A percentile compares a stretch with the other conserved stretches of the same genome.
phyloP scores from a whole-genome alignment of 163 green algal genomes.

The Chlamydomonas reinhardtii region DNA sequence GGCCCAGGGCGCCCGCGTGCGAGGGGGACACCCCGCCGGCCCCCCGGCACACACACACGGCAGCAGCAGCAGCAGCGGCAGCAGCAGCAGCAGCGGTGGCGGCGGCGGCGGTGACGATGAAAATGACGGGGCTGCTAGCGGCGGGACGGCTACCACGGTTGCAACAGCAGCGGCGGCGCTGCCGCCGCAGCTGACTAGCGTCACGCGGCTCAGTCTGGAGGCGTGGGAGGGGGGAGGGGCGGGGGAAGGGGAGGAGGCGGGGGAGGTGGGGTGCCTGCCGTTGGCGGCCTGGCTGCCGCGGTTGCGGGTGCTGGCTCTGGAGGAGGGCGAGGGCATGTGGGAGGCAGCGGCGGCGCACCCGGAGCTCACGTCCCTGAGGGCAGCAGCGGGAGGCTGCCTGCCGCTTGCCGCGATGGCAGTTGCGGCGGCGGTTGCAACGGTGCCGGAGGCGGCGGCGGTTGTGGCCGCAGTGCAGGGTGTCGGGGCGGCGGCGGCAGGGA shows the following conservation, averaged over 20 bases:
- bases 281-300: conserved; percentile 27
- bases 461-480: not conserved
- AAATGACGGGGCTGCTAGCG: not conserved
- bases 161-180: not conserved
- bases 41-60: too few species aligned
- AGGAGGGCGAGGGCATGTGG: conserved; percentile 37
- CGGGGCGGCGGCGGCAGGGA: too few species aligned
- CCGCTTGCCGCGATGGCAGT: not conserved
- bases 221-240: not conserved
- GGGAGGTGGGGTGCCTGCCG: conserved; percentile 37
- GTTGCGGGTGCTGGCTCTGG: conserved; percentile 15
- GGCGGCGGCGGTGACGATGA: not conserved
- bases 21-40: too few species aligned
- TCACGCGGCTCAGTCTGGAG: conserved; percentile 38
- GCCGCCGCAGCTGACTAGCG: conserved; percentile 6
- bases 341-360: conserved; percentile 12
- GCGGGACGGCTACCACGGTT: too few species aligned
- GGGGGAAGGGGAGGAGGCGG: too few species aligned
- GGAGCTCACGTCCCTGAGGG: conserved; percentile 4
- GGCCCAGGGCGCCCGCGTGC: not conserved
- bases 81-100: too few species aligned
- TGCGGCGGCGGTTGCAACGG: too few species aligned
- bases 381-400: conserved; percentile 1
- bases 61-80: not conserved
- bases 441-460: too few species aligned